Base-by-base conservation (phyloP, 2,329 filamentous ascomycete genomes). In the Emmonsia crescens region DNA sequence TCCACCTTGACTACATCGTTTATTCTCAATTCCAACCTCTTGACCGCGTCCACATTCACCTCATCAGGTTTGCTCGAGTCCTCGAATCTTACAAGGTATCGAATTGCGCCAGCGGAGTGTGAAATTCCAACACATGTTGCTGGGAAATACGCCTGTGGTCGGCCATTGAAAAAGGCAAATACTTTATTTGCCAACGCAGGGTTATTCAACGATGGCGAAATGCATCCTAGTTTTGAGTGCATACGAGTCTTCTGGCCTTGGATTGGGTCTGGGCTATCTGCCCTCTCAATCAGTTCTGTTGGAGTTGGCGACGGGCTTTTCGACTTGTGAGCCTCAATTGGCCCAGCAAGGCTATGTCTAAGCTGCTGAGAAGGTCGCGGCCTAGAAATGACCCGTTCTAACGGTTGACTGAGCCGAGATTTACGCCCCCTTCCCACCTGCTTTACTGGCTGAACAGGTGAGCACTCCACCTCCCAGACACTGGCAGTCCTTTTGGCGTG, bases 91-190 rank as follows among this genome's bases (percentile, higher is more conserved):
- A 80, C 73, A 16, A 74, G 70, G 66, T 80, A 79, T 36, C 77
- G 77, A 44, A 67, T 67, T 58, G 78, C 73, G 0, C 71, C 67
- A 12, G 73, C 70, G 2, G 71, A 68, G 52, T 74, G 70, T 24
- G 78, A 73, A 19, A 72, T 73, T 2, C 79, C 80, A 40, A 85
- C 70, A 66, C 80, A 86, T n/a, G 79, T 83, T 9, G 82, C 84
- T 56, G 84, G 83, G 68, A 84, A 85, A 68, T 81, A 86, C n/a
- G 74, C 77, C 60, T 78, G 78, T 56, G 75, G 79, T n/a, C 75
- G 75, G 24, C 80, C 79, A 65, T 79, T 83, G 78, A 84, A 87
- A 33, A 77, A 75, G 8, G 84, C 83, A 64, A 86, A 78, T 0
- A 86, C 78, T 63, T 84, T 78, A 60, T 82, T 80, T 5, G 79